Percentiles rank a stretch among this genome's conserved stretches.
These are phyloP conservation scores for Phytophthora sansomeana DNA, from an alignment of 352 stramenopile genomes.

Conservation along the genomic window DNA sequence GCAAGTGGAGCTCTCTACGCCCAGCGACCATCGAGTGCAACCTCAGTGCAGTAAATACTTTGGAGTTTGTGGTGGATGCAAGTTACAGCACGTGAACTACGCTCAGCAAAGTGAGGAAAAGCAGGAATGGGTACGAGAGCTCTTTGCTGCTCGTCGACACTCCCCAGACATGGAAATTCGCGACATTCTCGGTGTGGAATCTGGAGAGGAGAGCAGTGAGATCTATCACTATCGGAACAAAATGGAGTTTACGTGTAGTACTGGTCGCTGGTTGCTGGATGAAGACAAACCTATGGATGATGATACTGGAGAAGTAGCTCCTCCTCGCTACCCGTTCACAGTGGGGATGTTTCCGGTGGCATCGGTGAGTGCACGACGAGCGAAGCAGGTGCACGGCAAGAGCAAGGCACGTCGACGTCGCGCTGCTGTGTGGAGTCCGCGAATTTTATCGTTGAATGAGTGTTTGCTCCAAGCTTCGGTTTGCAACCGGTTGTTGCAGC, in stretches of 20 bases:
- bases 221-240: conserved; percentile 82
- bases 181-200: conserved; percentile 47
- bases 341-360: conserved; percentile 76
- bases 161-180: conserved; percentile 48
- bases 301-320: neutral
- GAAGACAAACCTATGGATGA: conserved; percentile 41
- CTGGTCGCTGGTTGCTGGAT: conserved; percentile 69
- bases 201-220: neutral
- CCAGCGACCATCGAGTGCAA: conserved; percentile 46
- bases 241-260: conserved; percentile 87
- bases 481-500: conserved; percentile 57
- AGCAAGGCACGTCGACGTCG: conserved; percentile 37
- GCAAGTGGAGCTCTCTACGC: conserved; percentile 26
- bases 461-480: conserved; percentile 59
- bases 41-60: conserved; percentile 70
- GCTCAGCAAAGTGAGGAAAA: conserved; percentile 68
- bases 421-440: conserved; percentile 57
- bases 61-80: conserved; percentile 72
- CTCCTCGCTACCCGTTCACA: conserved; percentile 51
- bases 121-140: conserved; percentile 51
- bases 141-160: conserved; percentile 40
- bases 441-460: conserved; percentile 70
- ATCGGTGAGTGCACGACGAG: conserved; percentile 53
- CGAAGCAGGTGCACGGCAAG: conserved; percentile 43
- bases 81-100: conserved; percentile 73